Percentiles rank a stretch among this genome's conserved stretches.
Conservation (phyloP, 768 basidiomycete genomes). For the Boletus tylopilopsis region DNA sequence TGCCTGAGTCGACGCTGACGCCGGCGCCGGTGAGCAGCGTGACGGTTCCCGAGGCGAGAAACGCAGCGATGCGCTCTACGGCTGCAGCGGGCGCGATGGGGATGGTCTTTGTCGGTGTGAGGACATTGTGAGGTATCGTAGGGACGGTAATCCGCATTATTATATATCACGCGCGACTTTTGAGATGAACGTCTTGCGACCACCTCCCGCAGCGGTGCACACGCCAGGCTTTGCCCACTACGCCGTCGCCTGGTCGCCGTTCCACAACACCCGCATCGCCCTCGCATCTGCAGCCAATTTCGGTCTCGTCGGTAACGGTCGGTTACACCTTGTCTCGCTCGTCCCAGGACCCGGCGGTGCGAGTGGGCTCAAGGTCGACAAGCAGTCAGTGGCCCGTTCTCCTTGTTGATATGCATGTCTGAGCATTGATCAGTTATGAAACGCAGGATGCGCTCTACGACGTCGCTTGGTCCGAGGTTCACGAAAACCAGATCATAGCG, state of each 20-base stretch:
- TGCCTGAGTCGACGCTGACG: conserved; percentile 93
- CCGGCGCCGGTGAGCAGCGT: conserved; percentile 86
- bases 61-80: conserved; percentile 56
- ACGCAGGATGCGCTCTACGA: conserved; percentile 89
- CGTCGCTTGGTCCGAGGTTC: conserved; percentile 90
- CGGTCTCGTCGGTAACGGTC: conserved; percentile 92
- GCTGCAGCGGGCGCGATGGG: conserved; percentile 48
- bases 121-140: conserved; percentile 54
- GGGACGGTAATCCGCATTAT: conserved; percentile 78
- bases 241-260: conserved; percentile 80
- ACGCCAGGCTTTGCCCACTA: conserved; percentile 88
- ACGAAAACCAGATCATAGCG: conserved; percentile 90
- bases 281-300: conserved; percentile 89
- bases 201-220: conserved; percentile 50
- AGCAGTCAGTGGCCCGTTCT: conserved; percentile 50
- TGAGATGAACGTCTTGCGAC: conserved; percentile 32
- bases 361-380: conserved; percentile 52
- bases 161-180: too few species aligned
- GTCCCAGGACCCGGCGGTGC: conserved; percentile 43
- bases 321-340: conserved; percentile 67
- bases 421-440: conserved; percentile 61
- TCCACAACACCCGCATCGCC: conserved; percentile 69
- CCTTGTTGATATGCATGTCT: conserved; percentile 4
- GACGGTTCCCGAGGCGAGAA: conserved; percentile 67
- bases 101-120: conserved; percentile 37